Base-by-base conservation (phyloP, 306 rosid species). In the Notholithocarpus densiflorus region DNA sequence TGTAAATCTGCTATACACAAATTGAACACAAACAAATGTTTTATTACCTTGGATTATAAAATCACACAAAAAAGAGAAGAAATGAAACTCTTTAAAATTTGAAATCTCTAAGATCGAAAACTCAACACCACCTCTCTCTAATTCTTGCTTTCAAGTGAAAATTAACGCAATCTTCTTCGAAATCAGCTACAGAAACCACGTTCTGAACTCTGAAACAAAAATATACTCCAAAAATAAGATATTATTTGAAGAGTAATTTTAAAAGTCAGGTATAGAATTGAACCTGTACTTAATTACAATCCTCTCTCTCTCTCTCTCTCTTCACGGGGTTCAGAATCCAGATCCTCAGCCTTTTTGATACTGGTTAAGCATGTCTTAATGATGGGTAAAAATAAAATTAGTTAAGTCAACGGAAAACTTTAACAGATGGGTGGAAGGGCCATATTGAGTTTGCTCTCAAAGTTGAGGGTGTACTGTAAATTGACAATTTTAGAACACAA, bases 331-430 rank as follows among this genome's bases (percentile, higher is more conserved):
- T 9, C 12, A 40, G 12, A 40, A 40, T 40, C 75, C 81, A 84
- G 93, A 91, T 91, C 92, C 86, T 86, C 79, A 24, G 68, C 83
- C 83, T 81, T 85, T 80, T 83, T 31, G 5, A 31, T 31, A 31
- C 34, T 31, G 5, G 34, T 31, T 31, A 31, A 31, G 34, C 34
- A 31, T 31, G 34, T 31, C 34, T 31, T 4, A 31, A 31, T 31
- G 34, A 31, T 31, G 34, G 34, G 34, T 31, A 31, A 31, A 31
- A 31, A 31, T 31, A 31, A 31, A 31, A 31, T 31, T 31, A 31
- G 34, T 31, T 5, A 31, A 31, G 34, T 31, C 34, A 31, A 31
- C 34, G 34, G 34, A 31, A 31, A 31, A 4, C 34, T 31, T 31
- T 31, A 4, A 4, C 6, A 31, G 34, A 31, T 31, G 34, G 34